Evolutionary conservation across 2,329 filamentous ascomycete species (phyloP).

Genomic region (Cryphonectria carpinicola): DNA sequence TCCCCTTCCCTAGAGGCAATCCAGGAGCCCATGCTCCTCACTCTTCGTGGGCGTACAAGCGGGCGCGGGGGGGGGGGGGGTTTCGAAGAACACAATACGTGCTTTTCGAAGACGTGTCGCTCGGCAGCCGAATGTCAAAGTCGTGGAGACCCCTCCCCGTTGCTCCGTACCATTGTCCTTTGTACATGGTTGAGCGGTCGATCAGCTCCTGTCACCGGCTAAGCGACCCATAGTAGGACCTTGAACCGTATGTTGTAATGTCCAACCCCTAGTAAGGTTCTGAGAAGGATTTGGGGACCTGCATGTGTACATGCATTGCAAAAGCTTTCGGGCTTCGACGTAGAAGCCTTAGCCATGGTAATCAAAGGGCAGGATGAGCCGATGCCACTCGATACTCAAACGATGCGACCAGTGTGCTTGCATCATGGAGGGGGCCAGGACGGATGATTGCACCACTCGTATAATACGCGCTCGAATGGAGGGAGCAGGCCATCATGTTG

Average conservation of each 20-base stretch:
- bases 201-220: constrained; percentile 2
- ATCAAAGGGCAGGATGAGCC: constrained; percentile 6
- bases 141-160: neutral
- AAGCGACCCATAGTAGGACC: constrained; percentile 5
- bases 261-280: neutral
- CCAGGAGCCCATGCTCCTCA: constrained; percentile 1
- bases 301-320: constrained; percentile 8
- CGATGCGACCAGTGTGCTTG: constrained; percentile 9
- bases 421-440: neutral
- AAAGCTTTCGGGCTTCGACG: constrained; percentile 3
- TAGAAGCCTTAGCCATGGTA: neutral
- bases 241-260: neutral
- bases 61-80: neutral
- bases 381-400: constrained; percentile 3
- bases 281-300: constrained; percentile 16
- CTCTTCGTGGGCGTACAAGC: neutral
- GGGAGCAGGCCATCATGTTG: constrained; percentile 18
- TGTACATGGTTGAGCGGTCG: neutral
- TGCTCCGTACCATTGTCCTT: neutral
- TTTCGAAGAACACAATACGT: neutral
- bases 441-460: constrained; percentile 10
- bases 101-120: neutral
- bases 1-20: neutral
- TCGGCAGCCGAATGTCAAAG: constrained; percentile 21
- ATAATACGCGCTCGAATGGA: constrained; percentile 8